These are phyloP conservation scores for Naematelia aurantialba DNA, from an alignment of 768 basidiomycete genomes.

Conservation along the genomic window DNA sequence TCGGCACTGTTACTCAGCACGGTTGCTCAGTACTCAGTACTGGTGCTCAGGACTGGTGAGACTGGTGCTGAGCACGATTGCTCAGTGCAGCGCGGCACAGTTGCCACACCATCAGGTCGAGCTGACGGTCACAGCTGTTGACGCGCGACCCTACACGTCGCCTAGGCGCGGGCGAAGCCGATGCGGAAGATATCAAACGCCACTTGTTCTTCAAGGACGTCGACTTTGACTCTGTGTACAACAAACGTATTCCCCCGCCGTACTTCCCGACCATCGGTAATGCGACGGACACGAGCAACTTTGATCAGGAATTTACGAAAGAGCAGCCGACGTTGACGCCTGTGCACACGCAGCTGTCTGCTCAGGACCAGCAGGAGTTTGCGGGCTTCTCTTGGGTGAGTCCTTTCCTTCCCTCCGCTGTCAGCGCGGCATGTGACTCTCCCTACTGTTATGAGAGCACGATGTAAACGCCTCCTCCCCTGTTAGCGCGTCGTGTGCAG, in stretches of 20 bases:
- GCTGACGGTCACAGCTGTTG: slow-evolving; percentile 60
- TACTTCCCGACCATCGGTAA: slow-evolving; percentile 88
- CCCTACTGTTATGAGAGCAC: too few relatives aligned
- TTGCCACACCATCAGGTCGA: too few relatives aligned
- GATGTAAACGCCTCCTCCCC: not conserved
- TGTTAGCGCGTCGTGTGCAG: not conserved
- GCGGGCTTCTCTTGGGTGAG: slow-evolving; percentile 86
- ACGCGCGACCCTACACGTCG: slow-evolving; percentile 87
- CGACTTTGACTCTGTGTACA: slow-evolving; percentile 90
- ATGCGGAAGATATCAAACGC: slow-evolving; percentile 94
- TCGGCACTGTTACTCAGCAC: too few relatives aligned
- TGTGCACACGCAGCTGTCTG: slow-evolving; percentile 85
- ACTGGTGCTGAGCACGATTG: too few relatives aligned
- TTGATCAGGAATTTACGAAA: slow-evolving; percentile 93
- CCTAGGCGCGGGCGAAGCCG: slow-evolving; percentile 82
- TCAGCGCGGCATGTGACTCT: too few relatives aligned
- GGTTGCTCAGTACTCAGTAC: too few relatives aligned
- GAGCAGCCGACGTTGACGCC: slow-evolving; percentile 97
- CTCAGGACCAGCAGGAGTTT: slow-evolving; percentile 91
- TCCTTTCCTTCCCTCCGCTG: not conserved
- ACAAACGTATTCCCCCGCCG: slow-evolving; percentile 94
- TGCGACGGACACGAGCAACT: slow-evolving; percentile 55
- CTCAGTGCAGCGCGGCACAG: too few relatives aligned
- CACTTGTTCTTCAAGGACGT: slow-evolving; percentile 99
- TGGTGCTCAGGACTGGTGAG: too few relatives aligned